Conservation (phyloP, 805 yeast genomes). For the Candida montana region DNA sequence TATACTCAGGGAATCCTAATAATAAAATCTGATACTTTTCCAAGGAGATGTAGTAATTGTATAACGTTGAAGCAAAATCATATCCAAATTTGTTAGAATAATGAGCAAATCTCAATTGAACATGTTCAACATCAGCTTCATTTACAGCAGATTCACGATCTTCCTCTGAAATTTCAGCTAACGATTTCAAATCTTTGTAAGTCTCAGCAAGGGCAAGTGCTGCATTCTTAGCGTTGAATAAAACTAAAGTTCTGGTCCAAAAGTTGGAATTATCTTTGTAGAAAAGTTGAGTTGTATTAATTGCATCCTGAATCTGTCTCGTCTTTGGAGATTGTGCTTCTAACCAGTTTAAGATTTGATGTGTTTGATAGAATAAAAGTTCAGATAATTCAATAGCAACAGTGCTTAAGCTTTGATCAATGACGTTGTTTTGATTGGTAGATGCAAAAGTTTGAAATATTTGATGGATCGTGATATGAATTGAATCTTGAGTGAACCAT, state of each 20-base stretch:
- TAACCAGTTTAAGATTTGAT: slow-evolving; percentile 32
- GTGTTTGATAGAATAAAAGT: slow-evolving; percentile 35
- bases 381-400: slow-evolving; percentile 33
- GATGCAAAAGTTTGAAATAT: slow-evolving; percentile 30
- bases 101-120: slow-evolving; percentile 32
- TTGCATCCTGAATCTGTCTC: slow-evolving; percentile 17
- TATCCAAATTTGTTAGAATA: slow-evolving; percentile 62
- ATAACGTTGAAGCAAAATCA: slow-evolving; percentile 61
- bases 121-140: slow-evolving; percentile 17
- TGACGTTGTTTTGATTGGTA: slow-evolving; percentile 4
- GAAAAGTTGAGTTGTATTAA: slow-evolving; percentile 17
- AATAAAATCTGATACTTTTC: slow-evolving; percentile 51
- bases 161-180: slow-evolving; percentile 48
- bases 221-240: slow-evolving; percentile 43
- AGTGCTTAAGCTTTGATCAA: slow-evolving; percentile 14
- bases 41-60: slow-evolving; percentile 47
- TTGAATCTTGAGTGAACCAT: slow-evolving; percentile 45
- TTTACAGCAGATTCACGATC: slow-evolving; percentile 28
- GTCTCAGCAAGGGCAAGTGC: slow-evolving; percentile 61
- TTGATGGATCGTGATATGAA: slow-evolving; percentile 36
- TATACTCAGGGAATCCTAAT: slow-evolving; percentile 49
- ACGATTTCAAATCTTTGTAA: slow-evolving; percentile 58
- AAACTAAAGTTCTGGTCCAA: slow-evolving; percentile 60
- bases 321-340: slow-evolving; percentile 18
- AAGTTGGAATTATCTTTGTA: slow-evolving; percentile 29